These are phyloP conservation scores for Apostasia ramifera DNA, from an alignment of 106 monocot genomes.

Conservation along the genomic window DNA sequence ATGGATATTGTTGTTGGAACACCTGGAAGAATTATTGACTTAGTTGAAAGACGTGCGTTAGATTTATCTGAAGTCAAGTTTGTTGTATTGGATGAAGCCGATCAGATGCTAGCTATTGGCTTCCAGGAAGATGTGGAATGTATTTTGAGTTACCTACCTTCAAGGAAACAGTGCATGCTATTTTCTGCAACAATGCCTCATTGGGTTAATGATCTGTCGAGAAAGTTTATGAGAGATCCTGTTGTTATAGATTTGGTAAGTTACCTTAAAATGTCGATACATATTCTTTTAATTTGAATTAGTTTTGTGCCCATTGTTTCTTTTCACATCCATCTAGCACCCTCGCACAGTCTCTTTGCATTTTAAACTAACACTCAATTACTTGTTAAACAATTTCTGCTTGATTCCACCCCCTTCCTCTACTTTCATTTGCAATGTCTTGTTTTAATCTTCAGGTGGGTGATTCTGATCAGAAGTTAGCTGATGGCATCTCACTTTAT, in stretches of 20 bases:
- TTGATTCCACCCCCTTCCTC: background rate
- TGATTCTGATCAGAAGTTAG: constrained; percentile 33
- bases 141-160: constrained; percentile 36
- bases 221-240: constrained; percentile 38
- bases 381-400: background rate
- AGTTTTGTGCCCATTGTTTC: background rate
- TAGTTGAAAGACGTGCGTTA: constrained; percentile 41
- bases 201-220: constrained; percentile 35
- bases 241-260: constrained; percentile 38
- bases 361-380: background rate
- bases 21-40: constrained; percentile 50
- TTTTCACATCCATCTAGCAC: no score
- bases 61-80: constrained; percentile 46
- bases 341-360: background rate
- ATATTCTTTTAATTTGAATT: background rate
- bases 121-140: constrained; percentile 50
- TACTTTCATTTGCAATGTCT: background rate
- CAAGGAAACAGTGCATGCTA: constrained; percentile 37
- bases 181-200: constrained; percentile 59
- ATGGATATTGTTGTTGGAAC: constrained; percentile 49
- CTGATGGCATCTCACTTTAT: constrained; percentile 37
- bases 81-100: constrained; percentile 58
- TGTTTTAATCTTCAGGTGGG: constrained; percentile 24
- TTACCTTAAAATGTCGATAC: background rate
- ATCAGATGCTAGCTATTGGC: constrained; percentile 51